A percentile compares a stretch with the other conserved stretches of the same genome.
These are phyloP conservation scores for Spiraea crenata DNA, from an alignment of 331 rosid species.

Conservation along the genomic window DNA sequence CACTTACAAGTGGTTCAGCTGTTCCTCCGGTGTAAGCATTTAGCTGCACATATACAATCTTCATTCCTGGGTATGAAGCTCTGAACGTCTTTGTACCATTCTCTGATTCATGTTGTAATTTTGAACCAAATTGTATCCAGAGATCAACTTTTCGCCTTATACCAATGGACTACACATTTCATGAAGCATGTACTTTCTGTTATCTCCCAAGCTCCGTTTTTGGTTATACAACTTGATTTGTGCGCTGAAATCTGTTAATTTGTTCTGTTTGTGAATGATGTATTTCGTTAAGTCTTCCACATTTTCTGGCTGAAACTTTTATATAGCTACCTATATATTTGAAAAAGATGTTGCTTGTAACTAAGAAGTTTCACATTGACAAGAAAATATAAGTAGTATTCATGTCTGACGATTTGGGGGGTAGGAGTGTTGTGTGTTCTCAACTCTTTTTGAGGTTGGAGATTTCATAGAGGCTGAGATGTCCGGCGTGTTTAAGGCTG, in stretches of 20 bases:
- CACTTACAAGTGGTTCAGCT: constrained; percentile 47
- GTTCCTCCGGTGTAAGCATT: constrained; percentile 29
- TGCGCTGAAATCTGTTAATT: not conserved
- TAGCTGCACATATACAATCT: not conserved
- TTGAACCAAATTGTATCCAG: constrained; percentile 10
- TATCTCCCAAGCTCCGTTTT: not conserved
- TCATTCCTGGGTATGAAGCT: not conserved
- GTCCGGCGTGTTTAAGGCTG: too few species aligned
- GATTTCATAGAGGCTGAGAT: too few species aligned
- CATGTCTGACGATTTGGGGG: too few species aligned
- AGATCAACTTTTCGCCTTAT: constrained; percentile 12
- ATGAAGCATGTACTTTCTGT: constrained; percentile 20
- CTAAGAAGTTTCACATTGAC: too few species aligned
- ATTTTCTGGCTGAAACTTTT: not conserved
- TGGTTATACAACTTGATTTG: not conserved
- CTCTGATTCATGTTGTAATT: constrained; percentile 16
- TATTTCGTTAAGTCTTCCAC: not conserved
- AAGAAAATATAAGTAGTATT: too few species aligned
- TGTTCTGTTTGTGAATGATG: not conserved
- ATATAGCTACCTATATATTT: too few species aligned
- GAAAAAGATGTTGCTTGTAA: too few species aligned
- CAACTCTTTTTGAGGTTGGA: too few species aligned
- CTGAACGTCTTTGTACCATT: not conserved
- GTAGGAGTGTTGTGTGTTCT: too few species aligned
- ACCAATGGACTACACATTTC: constrained; percentile 1